Evolutionary conservation across 2,329 filamentous ascomycete genomes (phyloP).

Genomic region (Oidium heveae): DNA sequence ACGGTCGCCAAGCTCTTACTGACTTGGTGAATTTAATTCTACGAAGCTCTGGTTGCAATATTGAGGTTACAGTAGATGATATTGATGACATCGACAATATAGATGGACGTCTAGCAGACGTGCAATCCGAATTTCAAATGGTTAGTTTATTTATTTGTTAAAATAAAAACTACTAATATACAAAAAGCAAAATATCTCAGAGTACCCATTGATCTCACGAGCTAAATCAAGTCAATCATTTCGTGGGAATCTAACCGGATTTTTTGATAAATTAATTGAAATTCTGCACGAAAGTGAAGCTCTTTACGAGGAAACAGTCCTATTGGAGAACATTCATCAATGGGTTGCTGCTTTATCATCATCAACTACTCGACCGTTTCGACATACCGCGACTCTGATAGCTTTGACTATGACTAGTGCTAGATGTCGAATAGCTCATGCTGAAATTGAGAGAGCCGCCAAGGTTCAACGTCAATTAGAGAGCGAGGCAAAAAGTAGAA

Average conservation of each 20-base stretch:
- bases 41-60: constrained; percentile 53
- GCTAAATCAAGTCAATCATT: constrained; percentile 54
- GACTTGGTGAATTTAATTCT: constrained; percentile 43
- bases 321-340: constrained; percentile 71
- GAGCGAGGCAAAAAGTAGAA: constrained; percentile 45
- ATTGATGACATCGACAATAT: constrained; percentile 78
- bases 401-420: constrained; percentile 57
- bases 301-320: constrained; percentile 41
- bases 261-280: constrained; percentile 53
- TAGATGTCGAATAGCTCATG: constrained; percentile 46
- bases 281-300: constrained; percentile 61
- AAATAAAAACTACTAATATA: not conserved
- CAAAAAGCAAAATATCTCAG: constrained; percentile 44
- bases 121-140: constrained; percentile 73
- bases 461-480: constrained; percentile 59
- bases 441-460: constrained; percentile 45
- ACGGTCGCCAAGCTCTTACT: constrained; percentile 28
- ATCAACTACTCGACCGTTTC: constrained; percentile 64
- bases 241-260: constrained; percentile 49
- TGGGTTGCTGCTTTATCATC: constrained; percentile 88
- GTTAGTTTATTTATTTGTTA: constrained; percentile 19
- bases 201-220: constrained; percentile 78
- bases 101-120: constrained; percentile 48
- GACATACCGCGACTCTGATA: constrained; percentile 77
- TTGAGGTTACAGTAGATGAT: constrained; percentile 56